Evolutionary conservation across 306 rosid species (phyloP).

Genomic region (Dryas drummondii): DNA sequence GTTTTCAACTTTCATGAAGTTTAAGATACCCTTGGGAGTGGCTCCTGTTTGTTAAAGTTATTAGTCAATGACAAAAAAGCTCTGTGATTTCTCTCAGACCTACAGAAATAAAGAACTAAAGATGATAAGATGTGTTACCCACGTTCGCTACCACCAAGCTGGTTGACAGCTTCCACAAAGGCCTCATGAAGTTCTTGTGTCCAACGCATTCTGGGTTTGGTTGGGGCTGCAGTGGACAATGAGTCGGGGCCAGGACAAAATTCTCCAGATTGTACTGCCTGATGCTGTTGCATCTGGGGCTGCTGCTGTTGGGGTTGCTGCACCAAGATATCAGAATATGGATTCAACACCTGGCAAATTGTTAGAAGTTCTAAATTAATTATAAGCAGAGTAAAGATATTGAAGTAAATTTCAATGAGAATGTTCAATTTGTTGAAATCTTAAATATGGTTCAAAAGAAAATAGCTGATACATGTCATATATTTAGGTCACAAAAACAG

Average conservation of each 20-base stretch:
- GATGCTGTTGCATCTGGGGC: constrained; percentile 41
- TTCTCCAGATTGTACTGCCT: constrained; percentile 44
- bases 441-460: background rate
- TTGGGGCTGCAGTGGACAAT: constrained; percentile 43
- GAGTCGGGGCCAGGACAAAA: constrained; percentile 39
- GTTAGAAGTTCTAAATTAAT: constrained; percentile 5
- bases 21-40: constrained; percentile 92
- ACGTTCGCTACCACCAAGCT: constrained; percentile 91
- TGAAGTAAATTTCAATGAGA: constrained; percentile 11
- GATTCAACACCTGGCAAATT: constrained; percentile 28
- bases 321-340: constrained; percentile 37
- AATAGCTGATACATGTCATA: background rate
- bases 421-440: constrained; percentile 22
- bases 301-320: constrained; percentile 52
- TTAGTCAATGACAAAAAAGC: constrained; percentile 9
- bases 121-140: constrained; percentile 30
- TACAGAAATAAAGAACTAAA: background rate
- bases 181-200: constrained; percentile 94
- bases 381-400: constrained; percentile 10
- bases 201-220: constrained; percentile 95
- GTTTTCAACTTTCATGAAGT: constrained; percentile 77
- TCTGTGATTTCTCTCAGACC: constrained; percentile 14
- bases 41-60: constrained; percentile 63
- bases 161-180: constrained; percentile 86
- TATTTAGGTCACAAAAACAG: background rate